phyloP scores from a whole-genome alignment of 768 basidiomycete species.

The Candolleomyces aberdarensis region DNA sequence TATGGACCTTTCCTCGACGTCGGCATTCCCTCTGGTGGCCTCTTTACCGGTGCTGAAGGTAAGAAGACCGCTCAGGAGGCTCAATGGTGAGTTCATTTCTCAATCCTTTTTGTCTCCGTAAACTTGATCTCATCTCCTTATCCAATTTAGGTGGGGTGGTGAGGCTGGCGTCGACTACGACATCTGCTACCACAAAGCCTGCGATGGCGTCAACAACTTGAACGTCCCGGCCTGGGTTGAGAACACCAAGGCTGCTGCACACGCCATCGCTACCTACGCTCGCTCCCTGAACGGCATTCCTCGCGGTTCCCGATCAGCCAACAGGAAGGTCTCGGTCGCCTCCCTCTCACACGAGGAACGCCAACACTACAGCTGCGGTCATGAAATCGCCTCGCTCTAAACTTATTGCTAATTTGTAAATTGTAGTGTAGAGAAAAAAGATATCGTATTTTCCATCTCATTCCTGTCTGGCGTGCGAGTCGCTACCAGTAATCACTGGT shows the following conservation, averaged over 20 bases:
- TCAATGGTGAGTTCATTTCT: slow-evolving; percentile 13
- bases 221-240: slow-evolving; percentile 17
- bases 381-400: background rate
- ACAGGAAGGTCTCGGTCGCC: background rate
- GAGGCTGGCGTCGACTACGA: slow-evolving; percentile 26
- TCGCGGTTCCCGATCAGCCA: background rate
- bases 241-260: slow-evolving; percentile 23
- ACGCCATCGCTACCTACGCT: slow-evolving; percentile 24
- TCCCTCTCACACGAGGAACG: slow-evolving; percentile 2
- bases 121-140: background rate
- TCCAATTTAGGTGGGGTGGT: slow-evolving; percentile 23
- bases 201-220: slow-evolving; percentile 26
- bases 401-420: background rate
- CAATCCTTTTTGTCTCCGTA: background rate
- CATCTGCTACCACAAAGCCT: slow-evolving; percentile 26
- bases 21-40: slow-evolving; percentile 28
- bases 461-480: too few species aligned
- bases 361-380: slow-evolving; percentile 6
- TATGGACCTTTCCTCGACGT: slow-evolving; percentile 30
- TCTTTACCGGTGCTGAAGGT: slow-evolving; percentile 28
- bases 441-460: too few species aligned
- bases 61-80: slow-evolving; percentile 25
- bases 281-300: slow-evolving; percentile 22
- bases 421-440: too few species aligned
- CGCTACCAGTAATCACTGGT: too few species aligned